Evolutionary conservation across 441 rosid species (phyloP).

Genomic region (Aleurites moluccanus): DNA sequence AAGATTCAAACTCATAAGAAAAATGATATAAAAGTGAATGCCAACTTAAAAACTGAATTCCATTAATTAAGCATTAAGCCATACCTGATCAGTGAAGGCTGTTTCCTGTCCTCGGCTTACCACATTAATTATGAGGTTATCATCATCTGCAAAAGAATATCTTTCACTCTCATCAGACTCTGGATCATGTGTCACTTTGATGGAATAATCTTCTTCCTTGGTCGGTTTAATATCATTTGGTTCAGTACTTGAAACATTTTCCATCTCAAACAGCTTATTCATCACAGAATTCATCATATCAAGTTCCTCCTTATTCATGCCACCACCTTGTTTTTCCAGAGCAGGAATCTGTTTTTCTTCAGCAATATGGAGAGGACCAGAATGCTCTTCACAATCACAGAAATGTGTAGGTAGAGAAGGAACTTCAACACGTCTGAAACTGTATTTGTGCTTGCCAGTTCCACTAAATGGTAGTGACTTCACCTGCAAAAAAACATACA

Average conservation of each 20-base stretch:
- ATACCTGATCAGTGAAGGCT: slow-evolving; percentile 44
- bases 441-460: slow-evolving; percentile 87
- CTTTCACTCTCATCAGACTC: slow-evolving; percentile 31
- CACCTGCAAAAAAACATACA: slow-evolving; percentile 42
- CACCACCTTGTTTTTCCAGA: slow-evolving; percentile 39
- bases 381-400: slow-evolving; percentile 90
- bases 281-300: slow-evolving; percentile 72
- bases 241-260: slow-evolving; percentile 27
- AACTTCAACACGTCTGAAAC: slow-evolving; percentile 65
- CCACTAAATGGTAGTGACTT: slow-evolving; percentile 71
- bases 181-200: slow-evolving; percentile 17
- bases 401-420: slow-evolving; percentile 58
- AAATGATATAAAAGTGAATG: neutral
- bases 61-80: neutral
- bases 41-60: neutral
- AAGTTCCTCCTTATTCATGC: slow-evolving; percentile 57
- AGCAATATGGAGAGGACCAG: slow-evolving; percentile 30
- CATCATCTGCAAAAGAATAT: slow-evolving; percentile 43
- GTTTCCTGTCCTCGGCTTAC: slow-evolving; percentile 24
- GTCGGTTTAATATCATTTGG: slow-evolving; percentile 10
- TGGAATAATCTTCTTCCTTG: slow-evolving; percentile 24
- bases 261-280: slow-evolving; percentile 60
- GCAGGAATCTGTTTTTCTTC: slow-evolving; percentile 32
- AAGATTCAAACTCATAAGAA: neutral
- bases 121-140: slow-evolving; percentile 55